A percentile compares a stretch with the other conserved stretches of the same genome.
phyloP scores from a whole-genome alignment of 106 monocot genomes.

The Triglochin maritima region DNA sequence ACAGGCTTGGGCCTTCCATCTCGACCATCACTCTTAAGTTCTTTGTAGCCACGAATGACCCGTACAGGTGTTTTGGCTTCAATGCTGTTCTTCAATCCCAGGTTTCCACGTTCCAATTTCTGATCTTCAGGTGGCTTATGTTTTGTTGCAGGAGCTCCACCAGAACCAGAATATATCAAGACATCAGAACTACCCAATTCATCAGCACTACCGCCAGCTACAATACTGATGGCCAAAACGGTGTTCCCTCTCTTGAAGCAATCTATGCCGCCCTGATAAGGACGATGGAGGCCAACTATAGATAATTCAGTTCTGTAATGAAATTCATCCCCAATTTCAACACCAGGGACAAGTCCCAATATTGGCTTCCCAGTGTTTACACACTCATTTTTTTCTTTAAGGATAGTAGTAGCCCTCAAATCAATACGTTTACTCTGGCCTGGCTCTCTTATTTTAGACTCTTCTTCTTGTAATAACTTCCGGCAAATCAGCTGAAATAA shows the following conservation, averaged over 20 bases:
- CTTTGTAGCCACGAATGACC: slow-evolving; percentile 71
- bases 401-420: slow-evolving; percentile 30
- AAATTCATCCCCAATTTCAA: slow-evolving; percentile 93
- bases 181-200: slow-evolving; percentile 63
- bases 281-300: slow-evolving; percentile 71
- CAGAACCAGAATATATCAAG: slow-evolving; percentile 82
- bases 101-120: slow-evolving; percentile 77
- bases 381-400: slow-evolving; percentile 37
- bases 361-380: slow-evolving; percentile 34
- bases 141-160: slow-evolving; percentile 45
- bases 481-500: slow-evolving; percentile 54
- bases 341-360: slow-evolving; percentile 59
- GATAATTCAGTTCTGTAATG: slow-evolving; percentile 67
- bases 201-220: slow-evolving; percentile 71
- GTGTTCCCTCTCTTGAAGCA: slow-evolving; percentile 16
- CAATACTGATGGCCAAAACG: slow-evolving; percentile 56
- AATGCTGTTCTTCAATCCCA: slow-evolving; percentile 76
- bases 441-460: slow-evolving; percentile 19
- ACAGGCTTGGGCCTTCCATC: slow-evolving; percentile 40
- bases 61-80: slow-evolving; percentile 56
- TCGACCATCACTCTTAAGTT: slow-evolving; percentile 10
- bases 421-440: slow-evolving; percentile 36
- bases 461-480: slow-evolving; percentile 63
- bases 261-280: slow-evolving; percentile 82
- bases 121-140: slow-evolving; percentile 61